A percentile compares a stretch with the other conserved stretches of the same genome.
These are phyloP conservation scores for Boletus subcaerulescens DNA, from an alignment of 768 basidiomycete species.

Conservation along the genomic window DNA sequence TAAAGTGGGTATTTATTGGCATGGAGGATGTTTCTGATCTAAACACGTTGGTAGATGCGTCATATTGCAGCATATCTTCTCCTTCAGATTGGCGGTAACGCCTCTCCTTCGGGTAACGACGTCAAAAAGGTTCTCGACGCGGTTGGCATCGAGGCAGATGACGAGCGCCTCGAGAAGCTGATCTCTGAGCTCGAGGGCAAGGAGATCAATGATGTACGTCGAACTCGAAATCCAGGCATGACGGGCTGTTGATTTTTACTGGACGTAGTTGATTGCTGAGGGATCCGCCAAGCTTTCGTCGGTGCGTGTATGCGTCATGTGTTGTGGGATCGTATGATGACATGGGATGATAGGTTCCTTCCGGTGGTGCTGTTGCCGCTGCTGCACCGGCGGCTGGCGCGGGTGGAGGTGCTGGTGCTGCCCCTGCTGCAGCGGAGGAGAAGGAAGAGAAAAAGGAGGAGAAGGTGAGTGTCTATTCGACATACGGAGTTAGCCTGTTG, in stretches of 20 bases:
- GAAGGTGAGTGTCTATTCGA: constrained; percentile 51
- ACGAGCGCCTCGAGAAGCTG: constrained; percentile 74
- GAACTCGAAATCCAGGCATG: neutral
- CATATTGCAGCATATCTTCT: constrained; percentile 96
- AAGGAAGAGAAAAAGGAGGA: constrained; percentile 90
- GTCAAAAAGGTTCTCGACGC: constrained; percentile 82
- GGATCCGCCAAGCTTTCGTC: constrained; percentile 94
- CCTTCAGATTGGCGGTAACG: constrained; percentile 91
- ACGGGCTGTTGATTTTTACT: neutral
- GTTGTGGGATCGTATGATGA: constrained; percentile 2
- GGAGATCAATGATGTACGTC: constrained; percentile 72
- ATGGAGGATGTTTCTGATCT: neutral
- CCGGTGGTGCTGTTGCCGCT: constrained; percentile 78
- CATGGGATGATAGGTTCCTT: constrained; percentile 64
- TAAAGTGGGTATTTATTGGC: constrained; percentile 41
- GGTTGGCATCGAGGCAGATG: constrained; percentile 88
- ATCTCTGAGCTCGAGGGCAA: constrained; percentile 91
- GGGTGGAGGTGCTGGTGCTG: constrained; percentile 44
- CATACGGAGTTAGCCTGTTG: neutral
- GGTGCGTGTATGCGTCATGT: constrained; percentile 44
- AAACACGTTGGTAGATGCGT: constrained; percentile 61
- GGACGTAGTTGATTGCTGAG: constrained; percentile 77
- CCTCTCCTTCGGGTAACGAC: constrained; percentile 79
- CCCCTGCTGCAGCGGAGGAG: constrained; percentile 63
- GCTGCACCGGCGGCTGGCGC: constrained; percentile 45